Conservation (phyloP, 148 eudicot genomes). For the Rhododendron griersonianum region DNA sequence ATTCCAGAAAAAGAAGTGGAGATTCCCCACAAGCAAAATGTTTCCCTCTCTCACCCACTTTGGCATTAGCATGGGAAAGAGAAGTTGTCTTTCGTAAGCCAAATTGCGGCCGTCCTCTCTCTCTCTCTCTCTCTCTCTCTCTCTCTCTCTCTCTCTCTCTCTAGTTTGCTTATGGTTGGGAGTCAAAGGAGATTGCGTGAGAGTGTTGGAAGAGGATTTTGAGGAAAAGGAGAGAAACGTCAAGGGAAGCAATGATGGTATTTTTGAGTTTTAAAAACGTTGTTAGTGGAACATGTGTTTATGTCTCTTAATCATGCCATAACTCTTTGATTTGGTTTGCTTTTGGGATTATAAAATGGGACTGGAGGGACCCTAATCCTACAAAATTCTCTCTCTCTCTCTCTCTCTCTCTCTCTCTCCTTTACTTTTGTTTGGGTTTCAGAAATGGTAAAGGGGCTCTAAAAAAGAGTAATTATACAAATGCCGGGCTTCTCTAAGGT, state of each 20-base stretch:
- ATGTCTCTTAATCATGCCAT: background rate
- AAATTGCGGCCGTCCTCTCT: conserved; percentile 23
- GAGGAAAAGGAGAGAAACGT: conserved; percentile 17
- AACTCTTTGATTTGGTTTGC: background rate
- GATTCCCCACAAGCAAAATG: conserved; percentile 27
- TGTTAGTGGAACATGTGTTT: conserved; percentile 5
- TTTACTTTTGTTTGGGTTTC: background rate
- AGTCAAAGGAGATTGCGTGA: conserved; percentile 62
- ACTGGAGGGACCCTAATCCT: too few relatives aligned
- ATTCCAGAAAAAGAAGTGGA: background rate
- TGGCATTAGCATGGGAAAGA: background rate
- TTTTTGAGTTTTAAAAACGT: conserved; percentile 1
- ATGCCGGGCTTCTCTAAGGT: too few relatives aligned
- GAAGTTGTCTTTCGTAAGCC: conserved; percentile 7
- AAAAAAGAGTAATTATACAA: too few relatives aligned
- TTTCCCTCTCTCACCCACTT: conserved; percentile 20
- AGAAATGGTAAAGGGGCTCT: background rate
- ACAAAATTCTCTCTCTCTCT: background rate
- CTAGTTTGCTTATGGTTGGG: conserved; percentile 14
- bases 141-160: background rate
- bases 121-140: background rate
- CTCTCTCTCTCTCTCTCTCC: background rate
- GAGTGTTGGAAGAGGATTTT: conserved; percentile 37
- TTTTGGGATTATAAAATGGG: background rate
- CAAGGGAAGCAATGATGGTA: conserved; percentile 15